These are phyloP conservation scores for Cystobasidium tubakii DNA, from an alignment of 768 basidiomycete species.

Conservation along the genomic window DNA sequence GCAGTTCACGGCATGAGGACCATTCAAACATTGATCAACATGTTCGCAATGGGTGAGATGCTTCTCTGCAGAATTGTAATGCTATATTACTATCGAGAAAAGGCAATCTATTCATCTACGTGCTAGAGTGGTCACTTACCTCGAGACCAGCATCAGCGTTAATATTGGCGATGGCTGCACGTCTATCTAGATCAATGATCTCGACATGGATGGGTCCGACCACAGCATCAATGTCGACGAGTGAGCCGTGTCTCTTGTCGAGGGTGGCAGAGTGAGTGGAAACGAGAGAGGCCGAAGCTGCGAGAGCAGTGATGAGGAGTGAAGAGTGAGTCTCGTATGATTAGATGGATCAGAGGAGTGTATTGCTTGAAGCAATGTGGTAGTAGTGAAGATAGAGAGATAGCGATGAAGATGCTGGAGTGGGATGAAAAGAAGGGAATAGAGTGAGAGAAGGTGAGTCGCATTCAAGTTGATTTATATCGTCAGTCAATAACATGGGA, in stretches of 20 bases:
- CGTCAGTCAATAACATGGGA: too few species aligned
- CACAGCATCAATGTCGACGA: constrained; percentile 15
- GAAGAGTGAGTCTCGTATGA: background rate
- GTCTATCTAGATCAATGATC: background rate
- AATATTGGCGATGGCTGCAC: background rate
- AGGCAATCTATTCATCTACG: too few species aligned
- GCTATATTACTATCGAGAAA: too few species aligned
- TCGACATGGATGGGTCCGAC: background rate
- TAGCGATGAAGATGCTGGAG: too few species aligned
- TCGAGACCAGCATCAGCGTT: background rate
- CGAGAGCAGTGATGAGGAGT: constrained; percentile 5
- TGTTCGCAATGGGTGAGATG: too few species aligned
- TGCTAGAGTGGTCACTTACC: too few species aligned
- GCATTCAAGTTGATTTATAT: background rate
- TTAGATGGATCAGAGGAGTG: background rate
- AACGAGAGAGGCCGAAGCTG: constrained; percentile 12
- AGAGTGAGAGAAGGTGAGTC: background rate
- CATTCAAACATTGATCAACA: too few species aligned
- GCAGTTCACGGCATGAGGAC: too few species aligned
- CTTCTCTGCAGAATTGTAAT: too few species aligned
- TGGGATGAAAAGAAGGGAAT: background rate
- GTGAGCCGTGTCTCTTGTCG: constrained; percentile 6
- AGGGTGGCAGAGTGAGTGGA: background rate
- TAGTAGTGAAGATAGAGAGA: background rate
- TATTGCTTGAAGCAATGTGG: background rate